A percentile compares a stretch with the other conserved stretches of the same genome.
Evolutionary conservation across 2,329 filamentous ascomycete genomes (phyloP).

Genomic region (Talaromyces sp.): DNA sequence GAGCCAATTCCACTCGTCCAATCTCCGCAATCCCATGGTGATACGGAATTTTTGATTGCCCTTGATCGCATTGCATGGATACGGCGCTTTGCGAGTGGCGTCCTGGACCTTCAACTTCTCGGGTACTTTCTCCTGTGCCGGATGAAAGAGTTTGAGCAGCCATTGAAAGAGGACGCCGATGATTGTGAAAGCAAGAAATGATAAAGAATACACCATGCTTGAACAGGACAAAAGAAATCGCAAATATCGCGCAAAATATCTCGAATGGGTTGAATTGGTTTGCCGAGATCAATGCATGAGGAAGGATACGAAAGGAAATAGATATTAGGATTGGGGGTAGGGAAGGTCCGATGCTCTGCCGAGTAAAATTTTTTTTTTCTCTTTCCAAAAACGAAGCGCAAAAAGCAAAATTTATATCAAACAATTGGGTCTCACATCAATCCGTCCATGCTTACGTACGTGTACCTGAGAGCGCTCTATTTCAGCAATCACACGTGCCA

Average conservation of each 20-base stretch:
- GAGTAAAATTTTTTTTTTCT: neutral
- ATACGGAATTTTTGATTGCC: slow-evolving; percentile 43
- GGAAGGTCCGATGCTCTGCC: neutral
- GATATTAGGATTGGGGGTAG: neutral
- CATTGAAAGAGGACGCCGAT: slow-evolving; percentile 30
- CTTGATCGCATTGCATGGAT: slow-evolving; percentile 40
- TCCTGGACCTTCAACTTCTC: slow-evolving; percentile 24
- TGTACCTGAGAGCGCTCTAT: slow-evolving; percentile 13
- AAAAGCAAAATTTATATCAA: slow-evolving; percentile 17
- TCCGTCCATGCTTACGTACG: neutral
- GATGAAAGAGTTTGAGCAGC: slow-evolving; percentile 25
- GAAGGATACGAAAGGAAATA: neutral
- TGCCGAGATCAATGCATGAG: neutral
- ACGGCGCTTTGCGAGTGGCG: slow-evolving; percentile 37
- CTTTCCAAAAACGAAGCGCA: slow-evolving; percentile 3
- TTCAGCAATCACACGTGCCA: slow-evolving; percentile 19
- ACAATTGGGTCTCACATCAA: slow-evolving; percentile 5
- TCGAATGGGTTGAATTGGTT: neutral
- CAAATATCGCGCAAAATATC: neutral
- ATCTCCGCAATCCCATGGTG: slow-evolving; percentile 50
- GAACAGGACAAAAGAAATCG: slow-evolving; percentile 11
- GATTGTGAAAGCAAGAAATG: slow-evolving; percentile 32
- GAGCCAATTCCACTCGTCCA: slow-evolving; percentile 51
- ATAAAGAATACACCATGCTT: slow-evolving; percentile 36
- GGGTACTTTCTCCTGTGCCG: neutral